A percentile compares a stretch with the other conserved stretches of the same genome.
These are phyloP conservation scores for Salvia rosmarinus DNA, from an alignment of 257 asterid genomes.

Conservation along the genomic window DNA sequence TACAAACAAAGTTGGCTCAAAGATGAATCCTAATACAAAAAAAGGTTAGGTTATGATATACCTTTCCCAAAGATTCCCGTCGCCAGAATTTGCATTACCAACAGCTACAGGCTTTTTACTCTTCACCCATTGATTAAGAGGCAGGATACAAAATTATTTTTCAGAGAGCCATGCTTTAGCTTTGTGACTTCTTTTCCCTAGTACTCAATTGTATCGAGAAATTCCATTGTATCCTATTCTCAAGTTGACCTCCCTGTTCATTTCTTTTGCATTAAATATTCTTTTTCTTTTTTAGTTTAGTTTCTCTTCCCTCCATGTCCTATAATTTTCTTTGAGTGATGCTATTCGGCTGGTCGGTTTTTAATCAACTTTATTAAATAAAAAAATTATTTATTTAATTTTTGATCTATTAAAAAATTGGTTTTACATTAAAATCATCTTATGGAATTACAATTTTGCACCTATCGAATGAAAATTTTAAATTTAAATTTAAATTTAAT, in stretches of 20 bases:
- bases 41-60: neutral
- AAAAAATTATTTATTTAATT: no score
- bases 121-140: conserved; percentile 16
- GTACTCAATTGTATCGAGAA: no score
- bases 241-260: conserved; percentile 36
- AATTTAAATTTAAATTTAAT: no score
- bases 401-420: no score
- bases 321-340: no score
- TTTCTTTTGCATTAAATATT: neutral
- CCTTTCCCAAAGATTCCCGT: conserved; percentile 28
- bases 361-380: no score
- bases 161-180: conserved; percentile 38
- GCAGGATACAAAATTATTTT: conserved; percentile 43
- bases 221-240: conserved; percentile 37
- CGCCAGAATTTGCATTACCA: conserved; percentile 22
- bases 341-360: no score
- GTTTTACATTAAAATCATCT: no score
- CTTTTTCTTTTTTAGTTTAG: neutral
- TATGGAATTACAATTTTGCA: no score
- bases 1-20: neutral
- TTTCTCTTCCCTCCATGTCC: no score
- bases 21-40: conserved; percentile 14
- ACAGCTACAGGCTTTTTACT: neutral
- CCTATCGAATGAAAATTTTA: no score
- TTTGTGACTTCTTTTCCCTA: conserved; percentile 43